Percentiles rank a stretch among this genome's conserved stretches.
Conservation (phyloP, 805 yeast genomes). For the Sungouiozyma intestinalis region DNA sequence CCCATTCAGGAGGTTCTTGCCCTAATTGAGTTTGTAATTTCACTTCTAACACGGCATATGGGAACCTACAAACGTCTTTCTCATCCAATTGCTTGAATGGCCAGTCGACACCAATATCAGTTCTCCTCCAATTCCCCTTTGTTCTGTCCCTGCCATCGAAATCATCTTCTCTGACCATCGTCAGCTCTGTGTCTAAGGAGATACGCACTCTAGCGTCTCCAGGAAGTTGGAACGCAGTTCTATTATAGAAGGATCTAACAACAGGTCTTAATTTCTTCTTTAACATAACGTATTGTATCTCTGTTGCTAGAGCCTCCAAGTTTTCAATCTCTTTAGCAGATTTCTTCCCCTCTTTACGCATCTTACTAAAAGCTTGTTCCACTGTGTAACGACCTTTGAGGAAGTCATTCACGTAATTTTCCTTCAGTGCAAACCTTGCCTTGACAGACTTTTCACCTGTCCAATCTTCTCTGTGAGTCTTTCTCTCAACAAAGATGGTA, state of each 20-base stretch:
- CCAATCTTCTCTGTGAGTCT: conserved; percentile 99
- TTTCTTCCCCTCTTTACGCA: conserved; percentile 87
- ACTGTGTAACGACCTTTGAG: conserved; percentile 79
- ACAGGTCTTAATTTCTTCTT: conserved; percentile 85
- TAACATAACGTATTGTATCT: conserved; percentile 82
- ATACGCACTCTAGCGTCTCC: conserved; percentile 99
- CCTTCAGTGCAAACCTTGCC: conserved; percentile 89
- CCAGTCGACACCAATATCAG: conserved; percentile 96
- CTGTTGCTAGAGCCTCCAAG: conserved; percentile 84
- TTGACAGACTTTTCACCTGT: conserved; percentile 99
- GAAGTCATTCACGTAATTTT: conserved; percentile 79
- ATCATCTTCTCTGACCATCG: conserved; percentile 97
- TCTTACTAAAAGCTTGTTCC: conserved; percentile 80
- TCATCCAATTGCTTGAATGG: conserved; percentile 84
- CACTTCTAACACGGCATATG: conserved; percentile 95
- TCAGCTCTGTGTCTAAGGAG: conserved; percentile 89
- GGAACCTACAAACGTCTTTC: conserved; percentile 82
- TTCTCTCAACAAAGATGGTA: conserved; percentile 89
- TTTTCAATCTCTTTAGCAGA: conserved; percentile 79
- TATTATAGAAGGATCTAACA: conserved; percentile 88
- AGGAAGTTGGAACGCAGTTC: conserved; percentile 98
- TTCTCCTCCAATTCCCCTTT: conserved; percentile 92
- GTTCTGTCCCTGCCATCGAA: conserved; percentile 91
- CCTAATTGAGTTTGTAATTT: conserved; percentile 96
- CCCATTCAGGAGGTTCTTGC: conserved; percentile 98